These are phyloP conservation scores for Eutrema yunnanense DNA, from an alignment of 345 rosid genomes.

Conservation along the genomic window DNA sequence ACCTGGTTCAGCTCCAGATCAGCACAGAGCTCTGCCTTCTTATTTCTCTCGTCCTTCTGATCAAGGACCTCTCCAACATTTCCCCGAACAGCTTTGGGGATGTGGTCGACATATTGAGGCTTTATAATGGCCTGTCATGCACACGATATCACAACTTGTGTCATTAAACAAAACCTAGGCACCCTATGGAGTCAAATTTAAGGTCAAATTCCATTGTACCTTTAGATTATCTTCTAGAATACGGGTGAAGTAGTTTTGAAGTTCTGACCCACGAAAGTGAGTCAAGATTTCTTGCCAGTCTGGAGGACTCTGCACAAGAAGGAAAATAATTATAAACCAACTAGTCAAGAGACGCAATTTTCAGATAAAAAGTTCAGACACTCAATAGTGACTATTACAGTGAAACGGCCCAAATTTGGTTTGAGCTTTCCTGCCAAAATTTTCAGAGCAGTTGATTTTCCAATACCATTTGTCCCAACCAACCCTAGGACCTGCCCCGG, in stretches of 20 bases:
- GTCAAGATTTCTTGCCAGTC: constrained; percentile 99
- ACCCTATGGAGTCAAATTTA: background rate
- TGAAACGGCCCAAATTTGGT: constrained; percentile 95
- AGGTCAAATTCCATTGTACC: constrained; percentile 32
- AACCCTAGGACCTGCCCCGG: constrained; percentile 99
- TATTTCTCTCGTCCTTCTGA: constrained; percentile 79
- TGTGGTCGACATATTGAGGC: constrained; percentile 99
- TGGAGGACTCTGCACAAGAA: constrained; percentile 74
- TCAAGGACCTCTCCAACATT: constrained; percentile 94
- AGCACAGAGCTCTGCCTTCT: constrained; percentile 66
- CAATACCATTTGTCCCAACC: constrained; percentile 99
- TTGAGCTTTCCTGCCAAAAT: constrained; percentile 92
- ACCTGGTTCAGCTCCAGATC: constrained; percentile 93
- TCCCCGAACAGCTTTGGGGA: constrained; percentile 91
- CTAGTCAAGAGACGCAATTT: background rate
- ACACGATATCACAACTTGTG: background rate
- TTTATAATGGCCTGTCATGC: constrained; percentile 76
- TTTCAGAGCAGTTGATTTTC: constrained; percentile 96
- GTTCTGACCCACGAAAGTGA: constrained; percentile 92
- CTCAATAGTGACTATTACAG: constrained; percentile 34
- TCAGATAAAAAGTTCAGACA: background rate
- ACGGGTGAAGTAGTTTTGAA: constrained; percentile 95
- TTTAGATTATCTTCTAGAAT: constrained; percentile 91
- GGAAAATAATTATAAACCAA: background rate
- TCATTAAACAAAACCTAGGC: background rate